A percentile compares a stretch with the other conserved stretches of the same genome.
These are phyloP conservation scores for Talaromyces sp. DNA, from an alignment of 2,329 filamentous ascomycete species.

Conservation along the genomic window DNA sequence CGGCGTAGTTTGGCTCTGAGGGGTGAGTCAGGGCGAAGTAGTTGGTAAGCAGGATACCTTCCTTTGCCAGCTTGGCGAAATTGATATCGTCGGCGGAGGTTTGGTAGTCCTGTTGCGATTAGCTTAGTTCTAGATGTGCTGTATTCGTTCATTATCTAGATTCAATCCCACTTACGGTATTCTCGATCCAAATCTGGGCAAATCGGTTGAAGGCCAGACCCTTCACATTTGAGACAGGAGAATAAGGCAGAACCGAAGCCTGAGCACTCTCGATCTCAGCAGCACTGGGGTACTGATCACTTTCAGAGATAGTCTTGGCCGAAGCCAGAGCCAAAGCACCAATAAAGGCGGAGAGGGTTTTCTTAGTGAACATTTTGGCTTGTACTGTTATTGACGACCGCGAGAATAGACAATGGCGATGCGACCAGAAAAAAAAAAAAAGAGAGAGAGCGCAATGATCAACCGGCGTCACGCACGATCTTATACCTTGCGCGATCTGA, in stretches of 20 bases:
- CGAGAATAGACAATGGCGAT: background rate
- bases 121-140: background rate
- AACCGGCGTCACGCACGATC: constrained; percentile 13
- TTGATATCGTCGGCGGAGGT: constrained; percentile 63
- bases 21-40: constrained; percentile 70
- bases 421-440: constrained; percentile 5
- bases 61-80: constrained; percentile 32
- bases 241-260: constrained; percentile 63
- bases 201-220: constrained; percentile 75
- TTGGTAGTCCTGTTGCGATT: constrained; percentile 55
- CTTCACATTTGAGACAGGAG: constrained; percentile 65
- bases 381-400: background rate
- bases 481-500: constrained; percentile 17
- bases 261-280: constrained; percentile 35
- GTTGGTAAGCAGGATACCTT: constrained; percentile 64
- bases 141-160: background rate
- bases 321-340: constrained; percentile 27
- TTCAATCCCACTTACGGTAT: constrained; percentile 55
- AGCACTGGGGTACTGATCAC: constrained; percentile 29
- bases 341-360: constrained; percentile 46
- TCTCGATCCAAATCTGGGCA: constrained; percentile 76
- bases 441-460: constrained; percentile 4
- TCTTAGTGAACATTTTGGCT: constrained; percentile 52
- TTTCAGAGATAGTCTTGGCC: constrained; percentile 27
- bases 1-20: constrained; percentile 75